A percentile compares a stretch with the other conserved stretches of the same genome.
These are phyloP conservation scores for Teunomyces pallodes DNA, from an alignment of 805 yeast genomes.

Conservation along the genomic window DNA sequence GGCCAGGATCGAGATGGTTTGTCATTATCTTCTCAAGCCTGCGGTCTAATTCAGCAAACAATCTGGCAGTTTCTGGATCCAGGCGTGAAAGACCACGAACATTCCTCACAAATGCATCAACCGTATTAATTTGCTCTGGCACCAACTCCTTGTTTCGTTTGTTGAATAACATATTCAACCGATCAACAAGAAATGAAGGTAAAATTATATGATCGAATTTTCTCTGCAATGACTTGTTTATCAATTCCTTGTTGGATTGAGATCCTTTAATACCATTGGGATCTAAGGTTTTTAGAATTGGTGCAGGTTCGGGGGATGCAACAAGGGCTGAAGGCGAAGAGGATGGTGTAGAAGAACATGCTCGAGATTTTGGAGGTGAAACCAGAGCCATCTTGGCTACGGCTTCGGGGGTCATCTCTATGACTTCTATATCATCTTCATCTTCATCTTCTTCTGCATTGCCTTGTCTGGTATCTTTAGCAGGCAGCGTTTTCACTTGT, in stretches of 20 bases:
- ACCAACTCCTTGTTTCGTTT: slow-evolving; percentile 6
- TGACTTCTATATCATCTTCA: slow-evolving; percentile 22
- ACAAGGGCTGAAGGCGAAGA: no score
- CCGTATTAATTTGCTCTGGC: slow-evolving; percentile 1
- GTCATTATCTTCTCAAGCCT: neutral
- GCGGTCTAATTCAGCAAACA: neutral
- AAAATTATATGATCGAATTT: slow-evolving; percentile 1
- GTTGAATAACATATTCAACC: slow-evolving; percentile 6
- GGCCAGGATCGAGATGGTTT: neutral
- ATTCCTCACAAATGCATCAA: neutral
- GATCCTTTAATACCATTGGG: neutral
- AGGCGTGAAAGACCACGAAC: neutral
- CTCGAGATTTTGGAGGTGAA: neutral
- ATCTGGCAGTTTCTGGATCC: neutral
- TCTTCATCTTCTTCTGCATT: slow-evolving; percentile 8
- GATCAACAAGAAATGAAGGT: neutral
- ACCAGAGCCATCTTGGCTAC: neutral
- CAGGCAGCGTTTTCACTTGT: slow-evolving; percentile 9
- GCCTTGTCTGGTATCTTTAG: neutral
- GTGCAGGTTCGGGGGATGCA: neutral
- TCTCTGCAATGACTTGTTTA: slow-evolving; percentile 2
- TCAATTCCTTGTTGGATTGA: neutral
- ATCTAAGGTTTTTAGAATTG: neutral
- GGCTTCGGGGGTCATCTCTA: slow-evolving; percentile 6
- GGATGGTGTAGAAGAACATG: neutral